Base-by-base conservation (phyloP, 305 asterid genomes). In the Euphrasia arctica region DNA sequence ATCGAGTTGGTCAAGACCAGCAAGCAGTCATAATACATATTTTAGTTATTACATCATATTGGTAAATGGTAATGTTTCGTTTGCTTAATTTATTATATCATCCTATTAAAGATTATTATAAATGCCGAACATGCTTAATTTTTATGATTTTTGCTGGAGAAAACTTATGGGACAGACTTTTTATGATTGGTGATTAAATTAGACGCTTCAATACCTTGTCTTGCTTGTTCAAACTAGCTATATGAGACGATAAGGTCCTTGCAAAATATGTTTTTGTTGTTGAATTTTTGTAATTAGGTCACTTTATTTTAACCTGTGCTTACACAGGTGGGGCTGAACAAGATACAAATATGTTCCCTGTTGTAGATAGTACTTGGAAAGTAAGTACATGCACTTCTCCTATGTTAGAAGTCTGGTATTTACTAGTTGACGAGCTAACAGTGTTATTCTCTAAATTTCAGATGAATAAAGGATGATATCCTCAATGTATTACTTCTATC, bases 331-430 rank as follows among this genome's bases (percentile, higher is more conserved):
- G 86, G 48, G 65, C 78, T 70, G 89, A 82, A 68, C 82, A 82
- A 29, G 96, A 87, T 66, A 70, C 88, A 63, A 78, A 76, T 75
- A 55, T 91, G 76, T 91, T 91, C 73, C 98, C 98, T 25, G 95
- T 85, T 66, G 98, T 87, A 7, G 90, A 85, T 71, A 89, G 97
- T 80, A 70, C 91, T 69, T 91, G 98, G 97, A 91, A 83, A 82
- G 98, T 91, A 81, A 42, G 81, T 71, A 66, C 39, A 36, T 48
- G 29, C 12, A 27, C 54, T 11, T 54, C 29, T 36, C 42, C 42
- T 47, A 9, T 55, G 51, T 18, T 18, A 18, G 22, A 18, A 18
- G 22, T 18, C 22, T 18, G 22, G 22, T 18, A 18, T 18, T 18
- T 18, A 18, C 22, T 18, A 18, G 22, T 18, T 18, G 22, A 18